Conservation (phyloP, 1,139 yeast species). For the Suhomyces anneliseae region DNA sequence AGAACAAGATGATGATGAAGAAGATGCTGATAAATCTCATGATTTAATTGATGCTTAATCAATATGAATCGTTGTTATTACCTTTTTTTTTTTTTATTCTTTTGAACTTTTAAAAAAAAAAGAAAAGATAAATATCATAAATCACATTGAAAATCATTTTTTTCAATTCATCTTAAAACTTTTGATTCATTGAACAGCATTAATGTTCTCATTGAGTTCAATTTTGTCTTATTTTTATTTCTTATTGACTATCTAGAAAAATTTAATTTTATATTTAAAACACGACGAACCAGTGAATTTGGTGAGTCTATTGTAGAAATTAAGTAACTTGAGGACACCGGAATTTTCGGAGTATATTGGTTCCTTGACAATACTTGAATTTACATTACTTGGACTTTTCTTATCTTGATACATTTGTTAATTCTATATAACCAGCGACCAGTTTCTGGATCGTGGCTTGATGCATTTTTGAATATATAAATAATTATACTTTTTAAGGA, state of each 20-base stretch:
- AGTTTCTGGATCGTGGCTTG: not conserved
- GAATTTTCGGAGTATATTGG: too few relatives aligned
- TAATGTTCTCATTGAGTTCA: slow-evolving; percentile 2
- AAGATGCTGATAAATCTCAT: slow-evolving; percentile 33
- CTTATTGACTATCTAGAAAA: slow-evolving; percentile 13
- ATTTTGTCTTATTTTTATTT: slow-evolving; percentile 8
- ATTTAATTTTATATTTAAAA: slow-evolving; percentile 1
- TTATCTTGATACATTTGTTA: not conserved
- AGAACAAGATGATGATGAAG: slow-evolving; percentile 58
- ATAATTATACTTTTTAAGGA: not conserved
- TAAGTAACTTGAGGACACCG: too few relatives aligned
- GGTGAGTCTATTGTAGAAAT: too few relatives aligned
- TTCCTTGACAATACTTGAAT: too few relatives aligned
- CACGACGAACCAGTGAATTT: too few relatives aligned
- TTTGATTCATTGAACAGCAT: slow-evolving; percentile 10
- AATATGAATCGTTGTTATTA: too few relatives aligned
- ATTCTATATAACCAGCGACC: too few relatives aligned
- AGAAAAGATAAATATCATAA: not conserved
- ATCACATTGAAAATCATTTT: slow-evolving; percentile 7
- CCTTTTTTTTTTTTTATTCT: too few relatives aligned
- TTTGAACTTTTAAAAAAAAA: too few relatives aligned
- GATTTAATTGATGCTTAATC: slow-evolving; percentile 52
- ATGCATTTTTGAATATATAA: not conserved
- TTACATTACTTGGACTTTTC: too few relatives aligned
- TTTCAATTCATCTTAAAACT: slow-evolving; percentile 11